A percentile compares a stretch with the other conserved stretches of the same genome.
phyloP scores from a whole-genome alignment of 371 early-diverging fungal genomes.

The Rhizomucor miehei region DNA sequence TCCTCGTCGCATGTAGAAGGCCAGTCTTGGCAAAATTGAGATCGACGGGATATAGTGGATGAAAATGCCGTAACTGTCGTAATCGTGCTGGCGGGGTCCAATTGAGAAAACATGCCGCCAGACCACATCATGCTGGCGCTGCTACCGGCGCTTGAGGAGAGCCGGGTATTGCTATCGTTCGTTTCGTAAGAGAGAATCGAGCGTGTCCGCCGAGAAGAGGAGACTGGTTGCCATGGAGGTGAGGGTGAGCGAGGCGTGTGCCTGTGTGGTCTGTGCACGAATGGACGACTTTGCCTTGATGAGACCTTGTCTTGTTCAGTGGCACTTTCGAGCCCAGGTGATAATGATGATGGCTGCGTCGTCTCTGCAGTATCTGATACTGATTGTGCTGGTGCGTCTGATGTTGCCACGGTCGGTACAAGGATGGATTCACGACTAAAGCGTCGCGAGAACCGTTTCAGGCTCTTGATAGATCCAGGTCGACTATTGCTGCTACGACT shows the following conservation, averaged over 20 bases:
- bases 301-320: background rate
- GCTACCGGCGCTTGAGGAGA: background rate
- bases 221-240: background rate
- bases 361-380: background rate
- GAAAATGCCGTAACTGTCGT: conserved; percentile 17
- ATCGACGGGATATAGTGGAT: conserved; percentile 19
- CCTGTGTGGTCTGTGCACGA: background rate
- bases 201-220: background rate
- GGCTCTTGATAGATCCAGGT: background rate
- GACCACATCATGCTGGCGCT: conserved; percentile 11
- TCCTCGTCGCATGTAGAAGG: background rate
- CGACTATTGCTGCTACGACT: background rate
- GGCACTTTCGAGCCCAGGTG: background rate
- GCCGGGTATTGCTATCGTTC: background rate
- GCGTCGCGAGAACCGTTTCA: conserved; percentile 1
- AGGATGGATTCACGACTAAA: background rate
- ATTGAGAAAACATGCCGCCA: conserved; percentile 28
- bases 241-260: background rate
- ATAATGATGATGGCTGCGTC: background rate
- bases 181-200: background rate
- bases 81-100: conserved; percentile 22
- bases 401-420: background rate
- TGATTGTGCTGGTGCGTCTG: background rate
- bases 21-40: conserved; percentile 15
- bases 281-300: background rate